phyloP scores from a whole-genome alignment of 2,329 filamentous ascomycete genomes.

The Aspergillus glaucus region DNA sequence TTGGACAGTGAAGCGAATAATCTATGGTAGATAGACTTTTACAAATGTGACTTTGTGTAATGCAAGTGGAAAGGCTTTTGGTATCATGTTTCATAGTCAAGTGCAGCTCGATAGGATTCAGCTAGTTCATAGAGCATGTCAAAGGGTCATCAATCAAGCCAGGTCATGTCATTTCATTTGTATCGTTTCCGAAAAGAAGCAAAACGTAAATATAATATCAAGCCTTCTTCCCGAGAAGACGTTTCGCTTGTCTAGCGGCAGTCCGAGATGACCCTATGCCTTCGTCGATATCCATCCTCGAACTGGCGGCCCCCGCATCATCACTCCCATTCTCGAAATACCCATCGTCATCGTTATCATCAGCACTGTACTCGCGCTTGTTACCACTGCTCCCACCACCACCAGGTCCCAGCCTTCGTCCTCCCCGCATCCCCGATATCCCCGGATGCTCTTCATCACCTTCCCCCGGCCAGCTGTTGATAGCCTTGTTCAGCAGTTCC shows the following conservation, averaged over 20 bases:
- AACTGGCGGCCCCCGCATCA: conserved; percentile 18
- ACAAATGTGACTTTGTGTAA: conserved; percentile 10
- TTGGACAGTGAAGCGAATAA: conserved; percentile 6
- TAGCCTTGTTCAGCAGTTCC: conserved; percentile 43
- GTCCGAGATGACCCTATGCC: conserved; percentile 20
- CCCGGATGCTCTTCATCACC: conserved; percentile 9
- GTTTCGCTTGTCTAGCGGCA: conserved; percentile 27
- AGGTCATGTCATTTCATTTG: no score
- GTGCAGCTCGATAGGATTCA: neutral
- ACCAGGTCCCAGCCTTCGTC: conserved; percentile 7
- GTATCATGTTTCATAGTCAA: neutral
- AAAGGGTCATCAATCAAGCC: no score
- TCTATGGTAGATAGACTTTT: conserved; percentile 1
- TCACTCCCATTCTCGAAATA: conserved; percentile 27
- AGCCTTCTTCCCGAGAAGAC: conserved; percentile 31
- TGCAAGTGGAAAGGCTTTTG: conserved; percentile 4
- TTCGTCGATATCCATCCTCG: conserved; percentile 38
- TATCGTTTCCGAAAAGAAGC: neutral
- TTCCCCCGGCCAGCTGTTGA: conserved; percentile 33
- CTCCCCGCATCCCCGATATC: conserved; percentile 3
- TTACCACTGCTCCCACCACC: conserved; percentile 21
- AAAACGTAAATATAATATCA: conserved; percentile 8
- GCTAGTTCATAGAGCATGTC: no score
- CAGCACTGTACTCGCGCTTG: conserved; percentile 36
- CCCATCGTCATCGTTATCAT: conserved; percentile 35